Conservation (phyloP, 177 flowering plant species). For the Telopea speciosissima region DNA sequence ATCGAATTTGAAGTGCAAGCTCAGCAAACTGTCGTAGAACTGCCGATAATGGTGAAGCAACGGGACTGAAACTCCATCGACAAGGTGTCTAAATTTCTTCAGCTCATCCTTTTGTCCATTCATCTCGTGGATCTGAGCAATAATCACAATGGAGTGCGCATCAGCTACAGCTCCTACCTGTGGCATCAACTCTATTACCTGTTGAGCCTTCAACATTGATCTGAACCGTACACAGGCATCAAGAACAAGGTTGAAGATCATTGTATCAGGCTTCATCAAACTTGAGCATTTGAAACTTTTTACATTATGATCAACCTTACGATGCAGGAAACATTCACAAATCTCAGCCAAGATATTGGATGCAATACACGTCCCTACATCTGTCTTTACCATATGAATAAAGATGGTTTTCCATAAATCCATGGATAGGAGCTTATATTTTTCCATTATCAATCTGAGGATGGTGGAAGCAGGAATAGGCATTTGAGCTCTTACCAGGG, state of each 20-base stretch:
- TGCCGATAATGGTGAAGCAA: conserved; percentile 41
- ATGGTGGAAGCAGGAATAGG: conserved; percentile 54
- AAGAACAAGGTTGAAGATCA: conserved; percentile 72
- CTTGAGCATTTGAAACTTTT: conserved; percentile 17
- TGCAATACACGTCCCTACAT: conserved; percentile 49
- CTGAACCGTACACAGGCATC: conserved; percentile 59
- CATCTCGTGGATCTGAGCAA: conserved; percentile 60
- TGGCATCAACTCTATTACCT: conserved; percentile 61
- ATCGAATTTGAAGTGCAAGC: conserved; percentile 62
- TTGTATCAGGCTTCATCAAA: conserved; percentile 45
- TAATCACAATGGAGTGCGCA: conserved; percentile 45
- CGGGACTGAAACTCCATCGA: conserved; percentile 35
- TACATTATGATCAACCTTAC: conserved; percentile 4
- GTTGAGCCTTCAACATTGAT: conserved; percentile 54
- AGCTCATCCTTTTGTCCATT: conserved; percentile 70
- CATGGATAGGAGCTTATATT: conserved; percentile 25
- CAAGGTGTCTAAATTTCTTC: conserved; percentile 43
- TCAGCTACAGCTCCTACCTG: conserved; percentile 53
- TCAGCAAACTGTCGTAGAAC: conserved; percentile 65
- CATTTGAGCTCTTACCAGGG: conserved; percentile 72
- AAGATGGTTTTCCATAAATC: conserved; percentile 36
- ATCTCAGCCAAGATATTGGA: conserved; percentile 67
- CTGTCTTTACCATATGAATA: conserved; percentile 73
- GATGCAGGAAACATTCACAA: conserved; percentile 33
- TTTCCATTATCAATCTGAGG: conserved; percentile 53